These are phyloP conservation scores for Alternaria infectoria DNA, from an alignment of 2,329 filamentous ascomycete species.

Conservation along the genomic window DNA sequence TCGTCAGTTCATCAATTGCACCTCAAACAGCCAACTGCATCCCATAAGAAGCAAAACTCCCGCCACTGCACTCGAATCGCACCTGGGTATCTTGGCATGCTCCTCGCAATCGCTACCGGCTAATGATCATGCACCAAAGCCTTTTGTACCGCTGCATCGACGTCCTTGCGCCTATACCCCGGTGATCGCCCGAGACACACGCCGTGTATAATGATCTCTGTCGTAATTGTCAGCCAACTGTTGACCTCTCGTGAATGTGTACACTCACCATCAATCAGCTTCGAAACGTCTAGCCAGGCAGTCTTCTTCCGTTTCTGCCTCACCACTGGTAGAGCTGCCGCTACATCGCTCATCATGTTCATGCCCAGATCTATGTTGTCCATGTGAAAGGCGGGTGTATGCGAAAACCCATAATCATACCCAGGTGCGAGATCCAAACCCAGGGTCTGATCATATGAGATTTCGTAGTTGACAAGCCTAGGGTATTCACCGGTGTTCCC, in stretches of 20 bases:
- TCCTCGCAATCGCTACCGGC: background rate
- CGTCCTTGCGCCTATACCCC: constrained; percentile 52
- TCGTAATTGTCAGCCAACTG: constrained; percentile 27
- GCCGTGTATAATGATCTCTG: constrained; percentile 46
- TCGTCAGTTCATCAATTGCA: background rate
- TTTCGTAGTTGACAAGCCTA: constrained; percentile 23
- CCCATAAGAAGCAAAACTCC: background rate
- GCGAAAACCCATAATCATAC: constrained; percentile 27
- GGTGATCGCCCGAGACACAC: constrained; percentile 55
- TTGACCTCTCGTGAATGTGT: background rate
- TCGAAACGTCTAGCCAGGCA: constrained; percentile 53
- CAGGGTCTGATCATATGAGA: constrained; percentile 39
- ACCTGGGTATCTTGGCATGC: background rate
- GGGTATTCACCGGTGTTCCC: constrained; percentile 11
- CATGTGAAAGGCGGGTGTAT: constrained; percentile 12
- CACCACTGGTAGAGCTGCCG: constrained; percentile 20
- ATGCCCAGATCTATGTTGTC: constrained; percentile 22
- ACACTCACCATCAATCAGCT: constrained; percentile 53
- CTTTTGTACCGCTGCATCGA: constrained; percentile 50
- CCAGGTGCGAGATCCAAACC: constrained; percentile 43
- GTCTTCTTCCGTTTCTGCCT: constrained; percentile 42
- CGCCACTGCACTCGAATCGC: background rate
- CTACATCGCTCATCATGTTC: constrained; percentile 23
- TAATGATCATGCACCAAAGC: constrained; percentile 36
- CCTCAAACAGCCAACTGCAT: background rate